phyloP scores from a whole-genome alignment of 2,329 filamentous ascomycete genomes.

The Beauveria scarabaeidicola region DNA sequence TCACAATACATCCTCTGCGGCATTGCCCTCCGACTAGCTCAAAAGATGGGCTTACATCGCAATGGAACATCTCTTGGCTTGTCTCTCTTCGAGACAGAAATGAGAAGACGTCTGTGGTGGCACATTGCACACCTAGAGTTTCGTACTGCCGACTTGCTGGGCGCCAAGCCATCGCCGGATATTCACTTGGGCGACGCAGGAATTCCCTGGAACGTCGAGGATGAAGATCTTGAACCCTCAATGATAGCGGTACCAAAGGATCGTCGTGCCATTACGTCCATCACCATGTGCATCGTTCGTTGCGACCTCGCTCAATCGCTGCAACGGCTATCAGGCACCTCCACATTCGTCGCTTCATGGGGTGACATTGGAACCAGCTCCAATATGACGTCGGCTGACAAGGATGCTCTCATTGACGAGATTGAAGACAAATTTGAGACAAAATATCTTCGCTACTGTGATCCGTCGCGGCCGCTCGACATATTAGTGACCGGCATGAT shows the following conservation, averaged over 20 bases:
- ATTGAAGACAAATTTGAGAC: slow-evolving; percentile 11
- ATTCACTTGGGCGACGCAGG: slow-evolving; percentile 2
- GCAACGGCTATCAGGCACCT: neutral
- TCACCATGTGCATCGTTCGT: slow-evolving; percentile 7
- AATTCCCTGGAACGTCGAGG: slow-evolving; percentile 4
- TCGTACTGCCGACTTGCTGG: slow-evolving; percentile 5
- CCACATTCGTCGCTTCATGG: neutral
- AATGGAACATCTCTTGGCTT: neutral
- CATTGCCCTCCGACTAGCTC: slow-evolving; percentile 29
- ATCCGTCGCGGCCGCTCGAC: slow-evolving; percentile 11
- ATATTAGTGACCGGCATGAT: slow-evolving; percentile 6
- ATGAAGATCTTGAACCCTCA: slow-evolving; percentile 6
- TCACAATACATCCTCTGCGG: slow-evolving; percentile 12
- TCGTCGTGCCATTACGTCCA: slow-evolving; percentile 5
- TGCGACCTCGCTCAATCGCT: slow-evolving; percentile 4
- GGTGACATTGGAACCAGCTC: neutral
- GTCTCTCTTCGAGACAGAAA: slow-evolving; percentile 9
- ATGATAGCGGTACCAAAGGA: slow-evolving; percentile 7
- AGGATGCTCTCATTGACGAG: slow-evolving; percentile 4
- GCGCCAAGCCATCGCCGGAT: slow-evolving; percentile 4
- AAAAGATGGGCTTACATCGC: slow-evolving; percentile 21
- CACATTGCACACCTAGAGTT: slow-evolving; percentile 9
- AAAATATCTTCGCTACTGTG: slow-evolving; percentile 14
- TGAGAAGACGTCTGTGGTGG: slow-evolving; percentile 11
- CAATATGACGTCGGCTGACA: neutral